Conservation (phyloP, 2,329 filamentous ascomycete genomes). For the Trichoderma simmonsii region DNA sequence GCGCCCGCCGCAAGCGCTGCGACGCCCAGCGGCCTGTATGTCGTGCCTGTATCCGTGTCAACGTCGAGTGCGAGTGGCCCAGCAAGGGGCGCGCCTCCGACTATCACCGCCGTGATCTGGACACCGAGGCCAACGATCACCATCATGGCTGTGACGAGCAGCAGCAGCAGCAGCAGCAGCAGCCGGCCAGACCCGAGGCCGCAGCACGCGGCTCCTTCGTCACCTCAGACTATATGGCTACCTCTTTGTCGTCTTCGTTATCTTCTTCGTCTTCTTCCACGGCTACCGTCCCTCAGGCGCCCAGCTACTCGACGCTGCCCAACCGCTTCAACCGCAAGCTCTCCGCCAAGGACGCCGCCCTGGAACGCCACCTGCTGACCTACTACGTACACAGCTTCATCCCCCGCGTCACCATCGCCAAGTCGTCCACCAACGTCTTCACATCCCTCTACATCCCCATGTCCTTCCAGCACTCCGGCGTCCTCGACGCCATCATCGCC, state of each 20-base stretch:
- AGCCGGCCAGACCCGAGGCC: too few relatives aligned
- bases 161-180: too few relatives aligned
- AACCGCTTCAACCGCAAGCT: background rate
- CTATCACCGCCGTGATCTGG: background rate
- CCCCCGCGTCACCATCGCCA: background rate
- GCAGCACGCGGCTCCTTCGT: too few relatives aligned
- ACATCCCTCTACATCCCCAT: background rate
- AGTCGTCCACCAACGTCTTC: background rate
- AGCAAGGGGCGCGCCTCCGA: background rate
- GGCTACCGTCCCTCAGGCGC: background rate
- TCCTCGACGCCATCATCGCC: background rate
- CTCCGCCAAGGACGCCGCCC: background rate
- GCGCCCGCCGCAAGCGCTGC: background rate
- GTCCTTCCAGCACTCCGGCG: background rate
- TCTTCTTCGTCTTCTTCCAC: too few relatives aligned
- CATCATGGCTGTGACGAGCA: too few relatives aligned
- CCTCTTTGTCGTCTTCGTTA: too few relatives aligned
- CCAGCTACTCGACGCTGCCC: too few relatives aligned
- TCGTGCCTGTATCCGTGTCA: background rate
- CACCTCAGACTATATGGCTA: too few relatives aligned
- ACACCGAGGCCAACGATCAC: background rate
- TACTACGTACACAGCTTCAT: background rate
- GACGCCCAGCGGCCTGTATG: background rate
- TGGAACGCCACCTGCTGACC: background rate
- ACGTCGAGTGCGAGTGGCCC: background rate